Base-by-base conservation (phyloP, 192 early-diverging fungal species). In the Paraglomus occultum region DNA sequence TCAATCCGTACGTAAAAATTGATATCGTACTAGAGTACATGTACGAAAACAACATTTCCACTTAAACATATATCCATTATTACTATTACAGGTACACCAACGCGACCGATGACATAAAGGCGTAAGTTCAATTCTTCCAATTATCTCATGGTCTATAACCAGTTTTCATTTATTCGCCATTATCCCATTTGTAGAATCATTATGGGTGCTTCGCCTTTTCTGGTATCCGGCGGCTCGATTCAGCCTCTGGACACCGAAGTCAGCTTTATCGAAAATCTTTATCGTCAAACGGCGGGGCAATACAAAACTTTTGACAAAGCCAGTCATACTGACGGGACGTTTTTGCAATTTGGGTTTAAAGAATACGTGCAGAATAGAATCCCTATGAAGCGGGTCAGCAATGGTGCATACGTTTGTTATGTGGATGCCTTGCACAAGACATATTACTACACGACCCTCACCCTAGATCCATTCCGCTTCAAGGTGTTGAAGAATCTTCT, bases 361-460 rank as follows among this genome's bases (percentile, higher is more conserved):
- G 62, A 64, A 48, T 64, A 49, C 39, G 62, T 64, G 5, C 62
- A 47, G 15, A 43, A 64, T 50, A 64, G 20, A 49, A 64, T 64
- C 38, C 62, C 62, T 15, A 31, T 64, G 22, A 64, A 64, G 47
- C 43, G 62, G 17, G 62, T 64, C 5, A 48, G 18, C 17, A 64
- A 64, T 23, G 62, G 62, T 0, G 62, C 62, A 12, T 64, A 64
- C 22, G 38, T 15, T 14, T 64, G 62, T 14, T 64, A 64, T 5
- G 45, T 49, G 1, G 62, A 64, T 14, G 45, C 46, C 49, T 48
- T 64, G 20, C 46, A 45, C 20, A 49, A 64, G 8, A 48, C 45
- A 7, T 64, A 64, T 64, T 64, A 64, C 38, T 64, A 48, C 38
- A 64, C 62, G 1, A 64, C 62, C 9, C 43, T 64, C 8, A 48